phyloP scores from a whole-genome alignment of 139 green algal species.

The Ulvella scutata region DNA sequence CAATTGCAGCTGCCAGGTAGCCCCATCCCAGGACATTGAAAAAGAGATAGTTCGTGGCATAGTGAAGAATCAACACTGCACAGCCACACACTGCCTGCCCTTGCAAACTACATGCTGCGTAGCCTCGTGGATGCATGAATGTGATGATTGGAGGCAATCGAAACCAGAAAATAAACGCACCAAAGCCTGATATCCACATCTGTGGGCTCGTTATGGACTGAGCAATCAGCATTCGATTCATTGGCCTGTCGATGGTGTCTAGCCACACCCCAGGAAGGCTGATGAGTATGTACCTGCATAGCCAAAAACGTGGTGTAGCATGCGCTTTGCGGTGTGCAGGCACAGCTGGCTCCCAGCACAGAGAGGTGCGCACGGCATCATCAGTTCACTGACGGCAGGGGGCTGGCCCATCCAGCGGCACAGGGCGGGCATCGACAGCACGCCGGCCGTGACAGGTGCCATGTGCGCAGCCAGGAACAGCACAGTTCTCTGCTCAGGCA shows the following conservation, averaged over 20 bases:
- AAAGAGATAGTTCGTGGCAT: conserved; percentile 18
- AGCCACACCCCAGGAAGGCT: conserved; percentile 28
- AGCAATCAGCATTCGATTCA: conserved; percentile 27
- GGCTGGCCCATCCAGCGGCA: conserved; percentile 1
- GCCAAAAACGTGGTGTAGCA: no score
- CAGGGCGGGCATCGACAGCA: not conserved
- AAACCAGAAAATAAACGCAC: no score
- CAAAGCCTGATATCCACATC: conserved; percentile 18
- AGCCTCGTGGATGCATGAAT: no score
- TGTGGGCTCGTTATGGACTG: conserved; percentile 30
- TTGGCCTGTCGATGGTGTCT: conserved; percentile 22
- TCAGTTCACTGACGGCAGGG: not conserved
- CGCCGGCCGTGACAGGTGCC: not conserved
- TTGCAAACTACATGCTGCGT: no score
- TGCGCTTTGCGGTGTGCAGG: no score
- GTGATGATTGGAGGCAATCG: no score
- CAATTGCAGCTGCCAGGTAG: conserved; percentile 19
- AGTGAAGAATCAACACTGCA: conserved; percentile 18
- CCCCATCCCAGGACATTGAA: conserved; percentile 9
- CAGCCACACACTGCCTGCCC: no score
- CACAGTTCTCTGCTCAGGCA: no score
- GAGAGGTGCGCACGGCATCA: no score
- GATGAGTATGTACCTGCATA: conserved; percentile 24
- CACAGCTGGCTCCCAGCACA: no score
- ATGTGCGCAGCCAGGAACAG: not conserved